These are phyloP conservation scores for Solanum ossicruentum DNA, from an alignment of 257 asterid genomes.

Conservation along the genomic window DNA sequence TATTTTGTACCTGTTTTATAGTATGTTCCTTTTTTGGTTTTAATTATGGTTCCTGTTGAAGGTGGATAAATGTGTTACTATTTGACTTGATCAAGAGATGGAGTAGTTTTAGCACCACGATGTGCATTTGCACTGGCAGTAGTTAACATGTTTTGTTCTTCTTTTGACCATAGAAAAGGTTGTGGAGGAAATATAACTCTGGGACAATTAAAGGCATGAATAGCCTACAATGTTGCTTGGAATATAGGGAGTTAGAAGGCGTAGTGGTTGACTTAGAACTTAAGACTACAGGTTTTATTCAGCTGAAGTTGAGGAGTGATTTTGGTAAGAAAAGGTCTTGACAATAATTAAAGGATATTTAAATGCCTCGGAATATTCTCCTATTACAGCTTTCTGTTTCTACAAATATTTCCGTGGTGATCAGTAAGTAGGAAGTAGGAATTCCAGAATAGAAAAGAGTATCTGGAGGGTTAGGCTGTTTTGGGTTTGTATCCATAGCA, in stretches of 20 bases:
- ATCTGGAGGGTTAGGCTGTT: not conserved
- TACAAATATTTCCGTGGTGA: not conserved
- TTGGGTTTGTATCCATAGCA: not conserved
- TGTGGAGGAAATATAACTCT: not conserved
- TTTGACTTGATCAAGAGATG: not conserved
- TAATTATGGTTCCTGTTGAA: not conserved
- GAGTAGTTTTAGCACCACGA: not conserved
- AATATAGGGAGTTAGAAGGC: not conserved
- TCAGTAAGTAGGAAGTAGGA: not conserved
- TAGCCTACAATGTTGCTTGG: not conserved
- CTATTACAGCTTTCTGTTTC: not conserved
- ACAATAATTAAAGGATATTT: not conserved
- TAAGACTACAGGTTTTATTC: not conserved
- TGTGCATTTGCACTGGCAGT: not conserved
- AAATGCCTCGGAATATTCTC: not conserved
- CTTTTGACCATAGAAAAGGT: not conserved
- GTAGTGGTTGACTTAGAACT: not conserved
- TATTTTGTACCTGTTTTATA: not conserved
- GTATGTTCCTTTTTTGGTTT: not conserved
- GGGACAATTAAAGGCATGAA: not conserved
- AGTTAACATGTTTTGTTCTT: not conserved
- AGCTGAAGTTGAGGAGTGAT: not conserved
- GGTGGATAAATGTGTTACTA: not conserved
- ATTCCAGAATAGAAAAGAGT: not conserved
- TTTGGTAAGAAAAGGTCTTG: not conserved